Evolutionary conservation across 305 asterid species (phyloP).

Genomic region (Fraxinus xanthoxyloides): DNA sequence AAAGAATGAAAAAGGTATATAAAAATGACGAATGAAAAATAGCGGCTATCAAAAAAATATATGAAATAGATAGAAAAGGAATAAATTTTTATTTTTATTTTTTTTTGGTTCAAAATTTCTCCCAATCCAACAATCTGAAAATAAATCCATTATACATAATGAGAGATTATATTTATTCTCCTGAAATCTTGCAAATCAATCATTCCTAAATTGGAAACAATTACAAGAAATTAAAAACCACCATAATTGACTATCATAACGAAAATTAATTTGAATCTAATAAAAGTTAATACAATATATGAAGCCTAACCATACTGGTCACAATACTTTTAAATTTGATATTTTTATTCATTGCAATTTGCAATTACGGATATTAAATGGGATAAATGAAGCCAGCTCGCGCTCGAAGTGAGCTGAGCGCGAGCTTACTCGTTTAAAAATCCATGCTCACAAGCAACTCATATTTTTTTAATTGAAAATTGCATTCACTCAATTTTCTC

Average conservation of each 20-base stretch:
- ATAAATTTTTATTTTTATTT: no score
- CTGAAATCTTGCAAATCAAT: not conserved
- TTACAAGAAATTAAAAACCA: not conserved
- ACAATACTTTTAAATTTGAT: not conserved
- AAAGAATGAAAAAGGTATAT: not conserved
- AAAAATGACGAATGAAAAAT: no score
- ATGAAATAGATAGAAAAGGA: no score
- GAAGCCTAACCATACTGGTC: not conserved
- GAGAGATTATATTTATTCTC: not conserved
- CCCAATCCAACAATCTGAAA: not conserved
- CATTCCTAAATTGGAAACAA: not conserved
- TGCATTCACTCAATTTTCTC: not conserved
- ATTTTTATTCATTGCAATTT: no score
- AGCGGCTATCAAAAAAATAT: no score
- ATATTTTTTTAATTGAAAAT: no score
- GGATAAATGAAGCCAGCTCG: not conserved
- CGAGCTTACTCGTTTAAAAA: not conserved
- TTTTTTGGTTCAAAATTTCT: not conserved
- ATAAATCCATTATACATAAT: not conserved
- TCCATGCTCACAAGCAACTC: not conserved
- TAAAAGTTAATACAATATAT: not conserved
- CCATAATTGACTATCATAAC: not conserved
- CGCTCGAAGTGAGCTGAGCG: no score
- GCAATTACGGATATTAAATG: no score
- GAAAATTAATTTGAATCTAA: not conserved